A percentile compares a stretch with the other conserved stretches of the same genome.
These are phyloP conservation scores for Flaveria bidentis DNA, from an alignment of 129 eudicot genomes.

Conservation along the genomic window DNA sequence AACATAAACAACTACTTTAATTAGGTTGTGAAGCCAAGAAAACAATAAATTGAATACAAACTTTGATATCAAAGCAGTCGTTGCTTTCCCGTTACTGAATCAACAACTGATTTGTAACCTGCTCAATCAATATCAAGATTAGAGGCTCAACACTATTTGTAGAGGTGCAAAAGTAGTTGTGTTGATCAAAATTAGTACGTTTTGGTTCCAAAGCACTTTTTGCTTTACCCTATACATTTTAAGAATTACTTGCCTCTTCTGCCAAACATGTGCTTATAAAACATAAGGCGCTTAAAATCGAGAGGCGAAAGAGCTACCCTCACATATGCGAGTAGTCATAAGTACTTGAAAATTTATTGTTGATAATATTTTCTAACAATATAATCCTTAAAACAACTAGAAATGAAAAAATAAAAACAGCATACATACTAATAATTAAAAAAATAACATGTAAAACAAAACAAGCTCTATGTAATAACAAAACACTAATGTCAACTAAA, in stretches of 20 bases:
- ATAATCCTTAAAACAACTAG: no score
- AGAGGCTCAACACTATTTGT: no score
- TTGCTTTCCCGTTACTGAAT: constrained; percentile 79
- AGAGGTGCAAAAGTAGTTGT: no score
- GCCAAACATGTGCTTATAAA: not conserved
- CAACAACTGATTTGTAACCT: constrained; percentile 72
- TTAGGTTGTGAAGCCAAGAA: not conserved
- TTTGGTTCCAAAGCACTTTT: no score
- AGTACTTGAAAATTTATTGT: not conserved
- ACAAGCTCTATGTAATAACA: no score
- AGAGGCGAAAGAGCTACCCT: not conserved
- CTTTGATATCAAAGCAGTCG: constrained; percentile 59
- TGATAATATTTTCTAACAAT: no score
- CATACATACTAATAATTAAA: no score
- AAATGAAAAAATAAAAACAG: no score
- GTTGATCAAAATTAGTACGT: no score
- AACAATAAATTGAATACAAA: not conserved
- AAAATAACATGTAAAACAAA: no score
- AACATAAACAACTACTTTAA: not conserved
- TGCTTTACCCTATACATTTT: not conserved
- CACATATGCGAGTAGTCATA: not conserved
- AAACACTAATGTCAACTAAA: no score
- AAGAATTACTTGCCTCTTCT: not conserved
- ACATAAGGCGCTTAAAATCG: not conserved
- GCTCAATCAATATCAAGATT: constrained; percentile 24